Base-by-base conservation (phyloP, 2,329 filamentous ascomycete genomes). In the Cytospora schulzeri region DNA sequence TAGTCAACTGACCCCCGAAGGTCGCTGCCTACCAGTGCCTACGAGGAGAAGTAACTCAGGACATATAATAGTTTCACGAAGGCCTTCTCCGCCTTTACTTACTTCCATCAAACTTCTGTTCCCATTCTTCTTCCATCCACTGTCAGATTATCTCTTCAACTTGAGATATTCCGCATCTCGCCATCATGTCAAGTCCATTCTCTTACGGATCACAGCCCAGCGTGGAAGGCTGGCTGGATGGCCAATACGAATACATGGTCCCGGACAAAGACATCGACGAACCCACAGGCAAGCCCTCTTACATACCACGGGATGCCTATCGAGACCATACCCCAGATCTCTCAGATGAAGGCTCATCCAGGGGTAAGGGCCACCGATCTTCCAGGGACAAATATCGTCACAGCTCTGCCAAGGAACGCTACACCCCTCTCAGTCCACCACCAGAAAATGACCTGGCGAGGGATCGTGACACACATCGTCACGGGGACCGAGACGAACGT, bases 171-270 rank as follows among this genome's bases (percentile, higher is more conserved):
- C 17, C 45, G 17, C 7, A 24, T 26, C 7, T 38, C 14, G 54
- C n/a, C 19, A 57, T 24, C 38, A 67, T 67, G 65, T 53, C 65
- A 7, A 51, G 29, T 28, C 56, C 63, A 63, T 53, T 19, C 24
- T n/a, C 35, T 14, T 26, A 58, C 35, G 26, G 53, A 35, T 29
- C 35, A 8, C 58, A 60, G 54, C 61, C 66, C 4, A 57, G 57
- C 31, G 66, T 67, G 7, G 24, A 64, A 28, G 57, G 66, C 53
- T 67, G 66, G 66, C 58, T 67, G 8, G 61, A 66, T 11, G 41
- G 64, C 57, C 64, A 66, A 12, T 63, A 64, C 12, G 66, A 67
- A 50, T 66, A 67, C 41, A 62, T 67, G 15, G 53, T 26, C 1
- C 64, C 66, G 5, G 66, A 67, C 15, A 55, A 62, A 24, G 57